phyloP scores from a whole-genome alignment of 1,139 yeast genomes.

The Pichia sp. region DNA sequence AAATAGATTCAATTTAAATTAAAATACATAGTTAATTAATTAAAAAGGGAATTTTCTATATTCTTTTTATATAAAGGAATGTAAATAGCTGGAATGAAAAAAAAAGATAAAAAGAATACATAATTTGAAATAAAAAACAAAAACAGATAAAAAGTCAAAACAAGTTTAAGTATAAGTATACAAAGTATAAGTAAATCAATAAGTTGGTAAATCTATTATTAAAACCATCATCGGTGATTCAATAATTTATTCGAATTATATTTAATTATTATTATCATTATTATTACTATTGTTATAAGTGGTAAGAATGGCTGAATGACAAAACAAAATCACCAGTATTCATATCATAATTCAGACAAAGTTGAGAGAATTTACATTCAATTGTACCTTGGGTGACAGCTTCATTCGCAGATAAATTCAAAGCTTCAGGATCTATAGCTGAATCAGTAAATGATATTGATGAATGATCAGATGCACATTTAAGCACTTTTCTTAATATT shows the following conservation, averaged over 20 bases:
- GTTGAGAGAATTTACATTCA: conserved; percentile 25
- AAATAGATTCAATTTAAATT: not conserved
- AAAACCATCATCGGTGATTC: not conserved
- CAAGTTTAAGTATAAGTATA: not conserved
- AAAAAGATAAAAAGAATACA: not conserved
- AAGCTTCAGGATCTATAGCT: conserved; percentile 27
- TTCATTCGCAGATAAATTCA: conserved; percentile 17
- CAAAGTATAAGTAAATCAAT: not conserved
- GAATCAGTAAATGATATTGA: conserved; percentile 16
- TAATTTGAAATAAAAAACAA: not conserved
- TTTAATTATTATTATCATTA: not conserved
- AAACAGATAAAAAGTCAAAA: not conserved
- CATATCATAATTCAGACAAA: conserved; percentile 25
- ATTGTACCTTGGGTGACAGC: conserved; percentile 6
- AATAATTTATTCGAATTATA: not conserved
- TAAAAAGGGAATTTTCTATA: not conserved
- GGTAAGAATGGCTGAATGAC: conserved; percentile 27
- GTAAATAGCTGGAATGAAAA: not conserved
- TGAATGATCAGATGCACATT: conserved; percentile 26
- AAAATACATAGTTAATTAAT: not conserved
- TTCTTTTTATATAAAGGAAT: not conserved
- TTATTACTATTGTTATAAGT: conserved; percentile 6
- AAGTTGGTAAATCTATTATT: not conserved
- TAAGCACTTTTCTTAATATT: conserved; percentile 17
- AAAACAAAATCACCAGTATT: conserved; percentile 24